phyloP scores from a whole-genome alignment of 1,139 yeast species.

The Geotrichum carabidarum region DNA sequence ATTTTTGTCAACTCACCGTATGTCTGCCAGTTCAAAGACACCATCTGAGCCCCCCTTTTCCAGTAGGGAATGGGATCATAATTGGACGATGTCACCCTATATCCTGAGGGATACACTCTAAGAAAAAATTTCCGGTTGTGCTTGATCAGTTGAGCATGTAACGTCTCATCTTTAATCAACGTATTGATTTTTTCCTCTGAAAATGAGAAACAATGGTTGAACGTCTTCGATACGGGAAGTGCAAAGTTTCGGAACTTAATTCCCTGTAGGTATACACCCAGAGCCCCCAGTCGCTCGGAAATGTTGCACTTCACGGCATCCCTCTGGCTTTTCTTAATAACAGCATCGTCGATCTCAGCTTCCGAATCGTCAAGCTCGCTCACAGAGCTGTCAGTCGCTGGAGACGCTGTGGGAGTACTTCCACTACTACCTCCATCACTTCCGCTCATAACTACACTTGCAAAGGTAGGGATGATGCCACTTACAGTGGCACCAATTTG shows the following conservation, averaged over 20 bases:
- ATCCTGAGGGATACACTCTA: slow-evolving; percentile 83
- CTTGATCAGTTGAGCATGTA: slow-evolving; percentile 44
- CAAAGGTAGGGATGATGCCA: neutral
- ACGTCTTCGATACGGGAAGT: slow-evolving; percentile 75
- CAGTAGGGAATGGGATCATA: slow-evolving; percentile 76
- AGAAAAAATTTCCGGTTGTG: slow-evolving; percentile 73
- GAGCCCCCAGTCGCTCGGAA: slow-evolving; percentile 44
- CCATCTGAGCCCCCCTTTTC: slow-evolving; percentile 87
- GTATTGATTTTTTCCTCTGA: slow-evolving; percentile 65
- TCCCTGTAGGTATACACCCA: slow-evolving; percentile 70
- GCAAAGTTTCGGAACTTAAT: slow-evolving; percentile 76
- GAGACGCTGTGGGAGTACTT: neutral
- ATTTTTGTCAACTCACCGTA: slow-evolving; percentile 33
- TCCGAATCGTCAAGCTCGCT: neutral
- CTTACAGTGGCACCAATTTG: neutral
- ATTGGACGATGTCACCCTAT: slow-evolving; percentile 71
- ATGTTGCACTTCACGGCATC: slow-evolving; percentile 26
- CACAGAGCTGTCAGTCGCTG: neutral
- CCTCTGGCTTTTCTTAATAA: slow-evolving; percentile 1
- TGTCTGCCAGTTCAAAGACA: slow-evolving; percentile 96
- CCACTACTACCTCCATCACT: slow-evolving; percentile 3
- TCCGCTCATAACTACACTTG: neutral
- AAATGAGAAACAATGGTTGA: slow-evolving; percentile 79
- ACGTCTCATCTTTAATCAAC: slow-evolving; percentile 53
- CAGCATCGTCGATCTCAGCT: neutral